A percentile compares a stretch with the other conserved stretches of the same genome.
These are phyloP conservation scores for Guyanaporus albipodus DNA, from an alignment of 768 basidiomycete genomes.

Conservation along the genomic window DNA sequence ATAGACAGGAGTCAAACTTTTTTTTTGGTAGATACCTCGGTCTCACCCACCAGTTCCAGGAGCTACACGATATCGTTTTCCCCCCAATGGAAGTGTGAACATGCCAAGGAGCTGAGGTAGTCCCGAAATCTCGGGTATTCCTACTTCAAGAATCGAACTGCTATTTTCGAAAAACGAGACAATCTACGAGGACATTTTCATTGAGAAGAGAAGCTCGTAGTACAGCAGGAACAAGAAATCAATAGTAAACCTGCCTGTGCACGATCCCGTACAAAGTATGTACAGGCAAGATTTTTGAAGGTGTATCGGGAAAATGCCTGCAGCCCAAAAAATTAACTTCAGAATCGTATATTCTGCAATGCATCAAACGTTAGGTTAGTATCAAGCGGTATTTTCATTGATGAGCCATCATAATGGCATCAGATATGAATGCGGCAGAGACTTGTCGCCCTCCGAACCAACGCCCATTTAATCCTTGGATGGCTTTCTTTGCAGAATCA, in stretches of 20 bases:
- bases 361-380: conserved; percentile 27
- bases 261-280: conserved; percentile 28
- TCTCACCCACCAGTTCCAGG: conserved; percentile 6
- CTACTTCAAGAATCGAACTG: conserved; percentile 22
- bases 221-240: conserved; percentile 30
- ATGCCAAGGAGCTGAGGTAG: background rate
- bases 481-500: conserved; percentile 76
- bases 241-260: conserved; percentile 39
- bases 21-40: background rate
- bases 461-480: conserved; percentile 90
- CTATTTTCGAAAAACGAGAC: conserved; percentile 20
- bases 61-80: background rate
- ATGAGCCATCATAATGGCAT: conserved; percentile 91
- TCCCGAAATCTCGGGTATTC: conserved; percentile 6
- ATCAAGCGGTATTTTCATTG: conserved; percentile 43
- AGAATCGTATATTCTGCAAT: conserved; percentile 28
- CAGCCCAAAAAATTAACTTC: conserved; percentile 32
- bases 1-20: conserved; percentile 6
- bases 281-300: conserved; percentile 33
- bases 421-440: conserved; percentile 83
- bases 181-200: conserved; percentile 34
- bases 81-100: background rate
- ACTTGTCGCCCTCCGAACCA: conserved; percentile 96
- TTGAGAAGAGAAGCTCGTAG: conserved; percentile 30
- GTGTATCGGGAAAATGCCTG: conserved; percentile 30